Percentiles rank a stretch among this genome's conserved stretches.
phyloP scores from a whole-genome alignment of 1,284 basidiomycete genomes.

The Fomitopsis pinicola region DNA sequence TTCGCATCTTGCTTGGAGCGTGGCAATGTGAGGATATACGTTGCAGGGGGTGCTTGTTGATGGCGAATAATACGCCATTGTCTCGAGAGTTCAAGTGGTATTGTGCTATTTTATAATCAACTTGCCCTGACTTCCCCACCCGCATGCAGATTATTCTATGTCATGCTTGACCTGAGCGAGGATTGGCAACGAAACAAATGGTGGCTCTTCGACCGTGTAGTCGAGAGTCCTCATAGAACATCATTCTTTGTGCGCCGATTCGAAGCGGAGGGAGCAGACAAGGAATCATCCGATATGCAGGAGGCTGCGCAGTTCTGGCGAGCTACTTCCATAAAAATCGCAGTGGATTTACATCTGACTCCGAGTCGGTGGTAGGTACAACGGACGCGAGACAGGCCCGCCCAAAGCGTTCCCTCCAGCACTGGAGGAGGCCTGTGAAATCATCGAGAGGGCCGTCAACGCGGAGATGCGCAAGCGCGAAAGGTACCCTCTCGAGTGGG shows the following conservation, averaged over 20 bases:
- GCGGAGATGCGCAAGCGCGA: constrained; percentile 58
- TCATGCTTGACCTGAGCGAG: constrained; percentile 58
- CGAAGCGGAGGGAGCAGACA: constrained; percentile 4
- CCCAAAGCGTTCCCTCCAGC: constrained; percentile 60
- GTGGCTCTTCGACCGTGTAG: constrained; percentile 79
- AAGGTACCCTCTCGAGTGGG: constrained; percentile 75
- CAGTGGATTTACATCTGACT: background rate
- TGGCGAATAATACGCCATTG: too few relatives aligned
- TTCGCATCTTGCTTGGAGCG: background rate
- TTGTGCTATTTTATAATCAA: background rate
- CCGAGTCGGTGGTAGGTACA: constrained; percentile 55
- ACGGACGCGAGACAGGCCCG: constrained; percentile 57
- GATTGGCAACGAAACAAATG: constrained; percentile 75
- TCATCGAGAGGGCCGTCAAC: constrained; percentile 78
- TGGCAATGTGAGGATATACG: too few relatives aligned
- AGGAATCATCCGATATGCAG: constrained; percentile 47
- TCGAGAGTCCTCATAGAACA: constrained; percentile 82
- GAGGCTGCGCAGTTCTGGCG: constrained; percentile 69
- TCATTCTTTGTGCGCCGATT: constrained; percentile 65
- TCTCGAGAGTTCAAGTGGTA: too few relatives aligned
- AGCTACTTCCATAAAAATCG: background rate
- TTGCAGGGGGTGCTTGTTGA: too few relatives aligned
- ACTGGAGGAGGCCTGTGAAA: constrained; percentile 77
- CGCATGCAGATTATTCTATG: constrained; percentile 51
- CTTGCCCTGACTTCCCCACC: background rate